Evolutionary conservation across 345 rosid genomes (phyloP), one percentile per base, ranked within the genome.

Genomic region (Bruguiera parviflora): DNA sequence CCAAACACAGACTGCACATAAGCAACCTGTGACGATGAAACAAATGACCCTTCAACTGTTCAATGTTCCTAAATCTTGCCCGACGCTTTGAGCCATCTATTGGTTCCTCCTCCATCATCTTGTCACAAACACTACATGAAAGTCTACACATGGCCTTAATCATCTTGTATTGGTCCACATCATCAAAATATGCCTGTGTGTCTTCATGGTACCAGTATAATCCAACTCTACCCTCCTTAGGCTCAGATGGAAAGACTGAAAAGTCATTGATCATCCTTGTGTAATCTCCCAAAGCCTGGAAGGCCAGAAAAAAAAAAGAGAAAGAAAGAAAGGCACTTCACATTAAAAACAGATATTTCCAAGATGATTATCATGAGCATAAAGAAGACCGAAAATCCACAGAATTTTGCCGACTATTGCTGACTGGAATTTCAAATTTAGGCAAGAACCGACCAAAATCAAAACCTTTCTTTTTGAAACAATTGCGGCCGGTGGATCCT

Each of bases 71-170:
- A 78, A 92, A 90, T 83, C 77, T 83, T 18, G 51, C 78, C 2
- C 87, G 84, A 27, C 84, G 86, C 81, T 82, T 92, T 37, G 85
- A 52, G 57, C 85, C 93, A 62, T 86, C 93, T 67, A 46, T 81
- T n/a, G 80, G 25, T 67, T 88, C 86, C 62, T 81, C 86, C 69
- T 89, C 97, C 65, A 71, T 39, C 52, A 73, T 39, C 52, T 82
- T 86, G 76, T 95, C 99, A 67, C 99, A 96, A 20, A 78, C 88
- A 74, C 86, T 85, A 52, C 98, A 96, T 1, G 98, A 89, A 63
- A 96, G 92, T 77, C 87, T 89, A 77, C 99, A 96, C 99, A 92
- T 96, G 11, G 96, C 99, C 83, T 90, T 96, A 78, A 96, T 83
- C 99, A 96, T 88, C 83, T 79, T 89, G 79, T 96, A 96, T 51